A percentile compares a stretch with the other conserved stretches of the same genome.
phyloP scores from a whole-genome alignment of 805 yeast species.

The Candida parachauliodes region DNA sequence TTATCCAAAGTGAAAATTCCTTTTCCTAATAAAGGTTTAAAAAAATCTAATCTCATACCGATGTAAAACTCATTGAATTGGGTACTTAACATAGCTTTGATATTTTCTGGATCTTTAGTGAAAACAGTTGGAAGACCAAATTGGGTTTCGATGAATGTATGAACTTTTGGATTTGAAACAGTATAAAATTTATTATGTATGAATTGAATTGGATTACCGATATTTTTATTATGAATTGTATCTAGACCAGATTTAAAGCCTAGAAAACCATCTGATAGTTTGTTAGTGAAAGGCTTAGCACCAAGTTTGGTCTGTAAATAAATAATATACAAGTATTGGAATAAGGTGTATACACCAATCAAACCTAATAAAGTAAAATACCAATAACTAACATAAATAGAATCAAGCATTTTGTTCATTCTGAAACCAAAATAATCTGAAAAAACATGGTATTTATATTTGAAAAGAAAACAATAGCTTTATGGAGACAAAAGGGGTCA shows the following conservation, averaged over 20 bases:
- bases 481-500: no score
- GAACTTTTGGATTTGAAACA: slow-evolving; percentile 7
- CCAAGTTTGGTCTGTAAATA: slow-evolving; percentile 13
- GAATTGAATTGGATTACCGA: slow-evolving; percentile 18
- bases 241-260: slow-evolving; percentile 18
- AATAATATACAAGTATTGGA: not conserved
- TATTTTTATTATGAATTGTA: slow-evolving; percentile 12
- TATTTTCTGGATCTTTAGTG: slow-evolving; percentile 33
- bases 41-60: slow-evolving; percentile 28
- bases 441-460: no score
- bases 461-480: no score
- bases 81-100: slow-evolving; percentile 33
- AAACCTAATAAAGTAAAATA: not conserved
- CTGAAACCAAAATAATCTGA: no score
- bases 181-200: slow-evolving; percentile 12
- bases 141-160: not conserved
- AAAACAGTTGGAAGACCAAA: slow-evolving; percentile 16
- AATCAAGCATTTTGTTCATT: no score
- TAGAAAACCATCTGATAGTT: slow-evolving; percentile 11
- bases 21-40: slow-evolving; percentile 31
- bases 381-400: no score
- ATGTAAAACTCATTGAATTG: slow-evolving; percentile 34
- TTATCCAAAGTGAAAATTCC: slow-evolving; percentile 38
- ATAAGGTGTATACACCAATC: not conserved
- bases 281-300: slow-evolving; percentile 11